A percentile compares a stretch with the other conserved stretches of the same genome.
Conservation (phyloP, 352 stramenopile species). For the Phytopythium cucurbitacearum region DNA sequence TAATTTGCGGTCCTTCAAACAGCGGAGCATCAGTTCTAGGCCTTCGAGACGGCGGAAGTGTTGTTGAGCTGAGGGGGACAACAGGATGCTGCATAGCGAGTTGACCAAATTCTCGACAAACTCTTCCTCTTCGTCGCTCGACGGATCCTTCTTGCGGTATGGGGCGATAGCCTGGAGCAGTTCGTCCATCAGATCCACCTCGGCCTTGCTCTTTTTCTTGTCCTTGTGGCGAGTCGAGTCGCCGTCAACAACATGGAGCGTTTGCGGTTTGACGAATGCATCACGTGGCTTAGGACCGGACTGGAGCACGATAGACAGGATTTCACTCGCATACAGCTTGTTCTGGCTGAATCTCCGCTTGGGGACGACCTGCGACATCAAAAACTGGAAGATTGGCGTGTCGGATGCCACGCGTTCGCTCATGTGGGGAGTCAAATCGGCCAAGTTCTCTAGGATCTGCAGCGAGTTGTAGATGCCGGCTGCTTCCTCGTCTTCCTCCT, state of each 20-base stretch:
- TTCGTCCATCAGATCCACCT: constrained; percentile 85
- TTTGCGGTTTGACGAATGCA: constrained; percentile 31
- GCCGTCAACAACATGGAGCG: background rate
- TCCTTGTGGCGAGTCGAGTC: constrained; percentile 8
- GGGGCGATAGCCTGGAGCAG: constrained; percentile 86
- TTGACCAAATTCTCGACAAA: constrained; percentile 93
- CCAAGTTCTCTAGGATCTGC: constrained; percentile 79
- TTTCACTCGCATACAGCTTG: constrained; percentile 82
- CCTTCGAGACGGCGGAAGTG: constrained; percentile 79
- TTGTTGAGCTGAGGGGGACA: constrained; percentile 33
- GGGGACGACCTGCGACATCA: constrained; percentile 44
- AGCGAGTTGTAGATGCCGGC: constrained; percentile 75
- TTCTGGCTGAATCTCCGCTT: constrained; percentile 50
- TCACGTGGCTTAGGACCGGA: constrained; percentile 36
- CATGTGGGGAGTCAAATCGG: constrained; percentile 47
- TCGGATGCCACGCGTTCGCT: constrained; percentile 37
- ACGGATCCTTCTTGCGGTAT: constrained; percentile 86
- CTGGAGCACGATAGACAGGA: constrained; percentile 84
- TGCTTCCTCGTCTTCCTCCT: constrained; percentile 54
- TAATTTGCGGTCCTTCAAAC: constrained; percentile 83
- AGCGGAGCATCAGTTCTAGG: constrained; percentile 91
- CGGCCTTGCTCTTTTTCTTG: constrained; percentile 2
- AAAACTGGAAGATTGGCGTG: constrained; percentile 52
- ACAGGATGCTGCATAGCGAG: constrained; percentile 76
- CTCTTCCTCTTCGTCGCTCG: constrained; percentile 84